A percentile compares a stretch with the other conserved stretches of the same genome.
These are phyloP conservation scores for Tuber umbilicatum DNA, from an alignment of 495 filamentous ascomycete genomes.

Conservation along the genomic window DNA sequence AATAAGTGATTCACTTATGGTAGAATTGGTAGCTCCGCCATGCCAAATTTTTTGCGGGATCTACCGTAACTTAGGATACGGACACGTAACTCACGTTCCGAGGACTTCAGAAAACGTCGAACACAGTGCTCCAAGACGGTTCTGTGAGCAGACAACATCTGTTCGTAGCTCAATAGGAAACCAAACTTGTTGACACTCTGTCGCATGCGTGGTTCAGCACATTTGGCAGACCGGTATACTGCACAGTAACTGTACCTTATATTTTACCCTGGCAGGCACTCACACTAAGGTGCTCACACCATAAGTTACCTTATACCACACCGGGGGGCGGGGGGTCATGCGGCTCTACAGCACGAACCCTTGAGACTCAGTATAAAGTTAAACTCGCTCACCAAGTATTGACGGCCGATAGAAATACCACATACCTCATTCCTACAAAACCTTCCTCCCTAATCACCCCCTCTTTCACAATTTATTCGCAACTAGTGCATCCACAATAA, in stretches of 20 bases:
- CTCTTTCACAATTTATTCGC: neutral
- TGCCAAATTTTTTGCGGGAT: no score
- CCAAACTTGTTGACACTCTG: no score
- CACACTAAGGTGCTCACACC: neutral
- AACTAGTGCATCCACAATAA: neutral
- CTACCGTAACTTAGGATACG: no score
- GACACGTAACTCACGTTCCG: no score
- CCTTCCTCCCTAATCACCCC: neutral
- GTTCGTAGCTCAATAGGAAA: no score
- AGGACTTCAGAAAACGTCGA: no score
- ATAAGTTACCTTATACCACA: neutral
- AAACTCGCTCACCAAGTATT: slow-evolving; percentile 1
- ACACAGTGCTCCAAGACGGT: no score
- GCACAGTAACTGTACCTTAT: no score
- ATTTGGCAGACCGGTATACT: neutral
- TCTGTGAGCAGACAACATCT: no score
- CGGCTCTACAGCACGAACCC: neutral
- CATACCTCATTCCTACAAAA: neutral
- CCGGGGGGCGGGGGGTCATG: no score
- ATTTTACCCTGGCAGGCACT: neutral
- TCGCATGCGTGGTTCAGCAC: neutral
- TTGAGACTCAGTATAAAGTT: neutral
- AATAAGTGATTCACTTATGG: no score
- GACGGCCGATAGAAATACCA: neutral
- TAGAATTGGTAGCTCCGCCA: no score